A percentile compares a stretch with the other conserved stretches of the same genome.
Conservation (phyloP, 257 asterid genomes). For the Buddleja alternifolia region DNA sequence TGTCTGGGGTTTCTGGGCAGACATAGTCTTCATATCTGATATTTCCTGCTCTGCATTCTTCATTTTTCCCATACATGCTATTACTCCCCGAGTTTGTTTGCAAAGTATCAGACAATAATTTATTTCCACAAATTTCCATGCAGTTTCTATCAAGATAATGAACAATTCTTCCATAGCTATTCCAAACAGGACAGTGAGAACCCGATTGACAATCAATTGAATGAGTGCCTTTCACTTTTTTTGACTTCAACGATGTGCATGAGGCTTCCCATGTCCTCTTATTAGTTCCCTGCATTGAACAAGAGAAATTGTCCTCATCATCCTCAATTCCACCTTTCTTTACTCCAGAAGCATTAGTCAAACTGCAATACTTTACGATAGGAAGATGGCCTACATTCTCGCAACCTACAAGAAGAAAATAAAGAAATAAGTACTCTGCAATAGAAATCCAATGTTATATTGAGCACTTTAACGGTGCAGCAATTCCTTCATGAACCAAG, state of each 20-base stretch:
- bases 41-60: constrained; percentile 36
- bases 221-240: constrained; percentile 80
- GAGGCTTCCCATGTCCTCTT: constrained; percentile 88
- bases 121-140: constrained; percentile 33
- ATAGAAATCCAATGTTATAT: neutral
- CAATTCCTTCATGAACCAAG: too few relatives aligned
- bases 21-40: constrained; percentile 37
- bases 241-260: constrained; percentile 75
- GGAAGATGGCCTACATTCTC: constrained; percentile 36
- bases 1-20: constrained; percentile 26
- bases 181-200: constrained; percentile 45
- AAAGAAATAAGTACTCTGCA: neutral
- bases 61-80: constrained; percentile 40
- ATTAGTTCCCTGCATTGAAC: constrained; percentile 52
- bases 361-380: constrained; percentile 18
- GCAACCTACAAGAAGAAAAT: constrained; percentile 34
- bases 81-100: constrained; percentile 29
- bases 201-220: constrained; percentile 45
- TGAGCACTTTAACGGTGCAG: too few relatives aligned
- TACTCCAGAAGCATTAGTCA: constrained; percentile 34
- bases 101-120: constrained; percentile 31
- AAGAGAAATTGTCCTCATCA: constrained; percentile 42
- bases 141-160: constrained; percentile 34
- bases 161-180: constrained; percentile 35
- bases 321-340: constrained; percentile 36